Conservation (phyloP, 2,329 filamentous ascomycete species). For the Penicillium sclerotigenum region DNA sequence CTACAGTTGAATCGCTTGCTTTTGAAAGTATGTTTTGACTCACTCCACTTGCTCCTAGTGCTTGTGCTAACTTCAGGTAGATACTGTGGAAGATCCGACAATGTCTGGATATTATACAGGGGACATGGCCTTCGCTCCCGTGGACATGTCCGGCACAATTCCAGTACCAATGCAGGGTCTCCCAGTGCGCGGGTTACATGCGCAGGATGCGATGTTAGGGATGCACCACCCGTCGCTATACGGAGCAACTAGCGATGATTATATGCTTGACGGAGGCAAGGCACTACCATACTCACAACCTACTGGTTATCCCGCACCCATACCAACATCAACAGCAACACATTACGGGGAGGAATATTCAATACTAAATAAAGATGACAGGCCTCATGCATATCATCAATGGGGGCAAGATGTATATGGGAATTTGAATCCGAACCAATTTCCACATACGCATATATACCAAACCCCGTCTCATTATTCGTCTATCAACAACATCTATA, state of each 20-base stretch:
- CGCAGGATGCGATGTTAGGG: not conserved
- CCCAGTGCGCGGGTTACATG: not conserved
- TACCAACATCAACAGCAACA: not conserved
- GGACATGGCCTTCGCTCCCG: not conserved
- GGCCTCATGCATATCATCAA: not conserved
- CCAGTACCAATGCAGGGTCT: not conserved
- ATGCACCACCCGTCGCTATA: not conserved
- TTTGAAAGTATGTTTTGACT: constrained; percentile 6
- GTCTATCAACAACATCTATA: not conserved
- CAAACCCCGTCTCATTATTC: constrained; percentile 3
- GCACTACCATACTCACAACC: not conserved
- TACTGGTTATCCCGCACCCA: not conserved
- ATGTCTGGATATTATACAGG: not conserved
- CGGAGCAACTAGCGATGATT: not conserved
- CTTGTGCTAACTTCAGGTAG: not conserved
- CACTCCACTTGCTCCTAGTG: not conserved
- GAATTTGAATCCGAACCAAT: not conserved
- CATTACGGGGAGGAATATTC: not conserved
- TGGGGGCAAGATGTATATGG: not conserved
- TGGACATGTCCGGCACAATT: not conserved
- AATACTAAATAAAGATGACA: not conserved
- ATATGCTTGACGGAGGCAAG: not conserved
- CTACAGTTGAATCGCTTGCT: not conserved
- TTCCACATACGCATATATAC: not conserved
- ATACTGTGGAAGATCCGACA: not conserved